These are phyloP conservation scores for Blastocystis sp. DNA, from an alignment of 352 stramenopile genomes.

Conservation along the genomic window DNA sequence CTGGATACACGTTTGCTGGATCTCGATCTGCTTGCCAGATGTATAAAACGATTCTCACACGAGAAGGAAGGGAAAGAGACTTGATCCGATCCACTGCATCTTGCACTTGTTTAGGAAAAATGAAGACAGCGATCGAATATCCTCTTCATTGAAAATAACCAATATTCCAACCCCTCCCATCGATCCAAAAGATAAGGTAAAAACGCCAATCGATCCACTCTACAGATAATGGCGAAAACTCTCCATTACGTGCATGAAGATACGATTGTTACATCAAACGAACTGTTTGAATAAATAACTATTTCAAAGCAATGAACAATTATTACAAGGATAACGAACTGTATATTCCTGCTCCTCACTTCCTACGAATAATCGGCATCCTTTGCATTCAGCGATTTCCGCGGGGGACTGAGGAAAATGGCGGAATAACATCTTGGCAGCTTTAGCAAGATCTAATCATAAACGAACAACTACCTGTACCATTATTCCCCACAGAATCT, in stretches of 20 bases:
- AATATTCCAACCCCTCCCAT: neutral
- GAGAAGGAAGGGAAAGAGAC: neutral
- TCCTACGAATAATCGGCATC: constrained; percentile 10
- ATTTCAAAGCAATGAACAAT: neutral
- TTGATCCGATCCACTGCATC: neutral
- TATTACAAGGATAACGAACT: constrained; percentile 5
- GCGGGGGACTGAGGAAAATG: neutral
- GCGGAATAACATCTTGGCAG: neutral
- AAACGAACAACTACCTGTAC: neutral
- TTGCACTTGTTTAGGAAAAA: neutral
- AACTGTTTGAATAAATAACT: neutral
- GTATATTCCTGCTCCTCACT: neutral
- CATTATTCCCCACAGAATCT: neutral
- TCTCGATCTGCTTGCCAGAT: neutral
- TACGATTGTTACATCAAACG: constrained; percentile 29
- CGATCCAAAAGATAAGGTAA: neutral
- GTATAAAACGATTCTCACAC: constrained; percentile 26
- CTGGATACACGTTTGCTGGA: neutral
- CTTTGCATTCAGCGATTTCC: neutral
- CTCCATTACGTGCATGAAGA: neutral
- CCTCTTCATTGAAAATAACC: neutral
- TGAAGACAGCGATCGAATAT: neutral
- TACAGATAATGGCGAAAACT: neutral
- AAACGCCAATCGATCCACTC: constrained; percentile 13
- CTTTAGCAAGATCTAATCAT: neutral